Conservation (phyloP, 192 early-diverging fungal species). For the Coemansia erecta region DNA sequence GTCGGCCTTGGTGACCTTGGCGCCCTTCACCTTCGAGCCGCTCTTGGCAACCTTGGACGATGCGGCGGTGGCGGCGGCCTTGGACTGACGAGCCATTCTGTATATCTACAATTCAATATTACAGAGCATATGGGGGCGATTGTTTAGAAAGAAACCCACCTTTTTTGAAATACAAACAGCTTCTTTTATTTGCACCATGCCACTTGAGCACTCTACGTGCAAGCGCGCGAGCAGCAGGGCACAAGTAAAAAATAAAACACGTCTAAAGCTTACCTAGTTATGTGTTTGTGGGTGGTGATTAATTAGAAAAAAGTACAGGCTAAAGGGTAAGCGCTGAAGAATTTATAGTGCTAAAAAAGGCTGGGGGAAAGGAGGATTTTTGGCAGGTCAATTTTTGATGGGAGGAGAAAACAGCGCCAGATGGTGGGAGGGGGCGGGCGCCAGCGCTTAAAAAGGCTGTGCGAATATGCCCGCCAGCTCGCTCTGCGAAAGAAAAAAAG, state of each 20-base stretch:
- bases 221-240: too few relatives aligned
- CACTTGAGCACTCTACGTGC: too few relatives aligned
- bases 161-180: too few relatives aligned
- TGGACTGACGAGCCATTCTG: constrained; percentile 37
- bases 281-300: constrained; percentile 1
- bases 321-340: constrained; percentile 9
- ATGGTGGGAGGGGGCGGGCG: constrained; percentile 20
- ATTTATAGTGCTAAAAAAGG: constrained; percentile 11
- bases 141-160: too few relatives aligned
- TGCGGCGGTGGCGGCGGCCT: constrained; percentile 17
- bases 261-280: constrained; percentile 13
- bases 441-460: constrained; percentile 26
- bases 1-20: constrained; percentile 45
- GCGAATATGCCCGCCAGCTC: not conserved
- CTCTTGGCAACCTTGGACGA: constrained; percentile 11
- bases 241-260: not conserved
- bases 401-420: constrained; percentile 5
- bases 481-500: not conserved
- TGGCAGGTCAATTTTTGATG: not conserved
- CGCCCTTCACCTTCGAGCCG: constrained; percentile 13
- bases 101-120: constrained; percentile 6
- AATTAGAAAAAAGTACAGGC: constrained; percentile 10
- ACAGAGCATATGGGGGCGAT: too few relatives aligned
- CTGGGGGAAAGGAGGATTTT: constrained; percentile 11
- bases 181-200: not conserved